These are phyloP conservation scores for Cavenderia fasciculata DNA, from an alignment of 78 protist genomes.

Conservation along the genomic window DNA sequence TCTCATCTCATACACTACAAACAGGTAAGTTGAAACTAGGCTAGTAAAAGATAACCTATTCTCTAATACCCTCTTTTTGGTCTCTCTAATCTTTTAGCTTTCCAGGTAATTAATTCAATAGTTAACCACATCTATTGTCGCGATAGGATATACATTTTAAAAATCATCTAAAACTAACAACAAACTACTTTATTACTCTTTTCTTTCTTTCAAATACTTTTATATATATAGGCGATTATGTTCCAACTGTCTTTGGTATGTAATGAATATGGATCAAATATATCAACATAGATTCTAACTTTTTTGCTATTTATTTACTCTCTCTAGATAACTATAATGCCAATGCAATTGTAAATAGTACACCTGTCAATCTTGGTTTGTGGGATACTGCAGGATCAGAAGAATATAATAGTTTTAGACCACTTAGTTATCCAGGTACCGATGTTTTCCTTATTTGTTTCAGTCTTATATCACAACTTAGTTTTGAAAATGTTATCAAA, in stretches of 20 bases:
- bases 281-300: neutral
- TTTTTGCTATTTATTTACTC: neutral
- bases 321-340: constrained; percentile 79
- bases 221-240: constrained; percentile 83
- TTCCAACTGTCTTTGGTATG: constrained; percentile 84
- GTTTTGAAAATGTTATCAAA: constrained; percentile 65
- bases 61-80: too few relatives aligned
- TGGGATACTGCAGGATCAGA: constrained; percentile 87
- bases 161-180: too few relatives aligned
- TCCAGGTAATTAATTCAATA: too few relatives aligned
- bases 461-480: constrained; percentile 38
- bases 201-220: too few relatives aligned
- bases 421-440: constrained; percentile 83
- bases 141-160: too few relatives aligned
- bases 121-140: too few relatives aligned
- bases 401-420: constrained; percentile 78
- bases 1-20: constrained; percentile 75
- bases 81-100: too few relatives aligned
- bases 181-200: too few relatives aligned
- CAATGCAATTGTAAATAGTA: constrained; percentile 80
- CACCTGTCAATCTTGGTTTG: constrained; percentile 73
- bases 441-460: constrained; percentile 82
- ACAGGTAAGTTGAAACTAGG: too few relatives aligned
- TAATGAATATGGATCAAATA: neutral
- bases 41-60: too few relatives aligned